phyloP scores from a whole-genome alignment of 2,329 filamentous ascomycete species.

The Rhexocercosporidium sp. region DNA sequence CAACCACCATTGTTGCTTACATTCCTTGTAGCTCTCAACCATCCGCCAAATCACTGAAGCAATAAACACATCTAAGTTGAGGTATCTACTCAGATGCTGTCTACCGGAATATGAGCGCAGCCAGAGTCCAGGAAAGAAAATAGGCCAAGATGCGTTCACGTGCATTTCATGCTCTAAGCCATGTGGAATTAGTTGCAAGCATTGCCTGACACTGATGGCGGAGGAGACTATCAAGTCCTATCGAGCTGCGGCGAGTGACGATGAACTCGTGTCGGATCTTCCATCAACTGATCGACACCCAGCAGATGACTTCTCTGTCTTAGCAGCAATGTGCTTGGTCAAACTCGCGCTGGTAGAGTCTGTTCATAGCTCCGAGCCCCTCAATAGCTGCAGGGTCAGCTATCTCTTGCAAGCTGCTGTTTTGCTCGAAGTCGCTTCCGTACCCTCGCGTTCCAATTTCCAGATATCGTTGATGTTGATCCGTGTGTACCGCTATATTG shows the following conservation, averaged over 20 bases:
- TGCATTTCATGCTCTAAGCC: constrained; percentile 32
- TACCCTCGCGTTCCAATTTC: constrained; percentile 46
- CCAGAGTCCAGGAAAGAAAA: constrained; percentile 18
- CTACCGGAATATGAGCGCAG: constrained; percentile 34
- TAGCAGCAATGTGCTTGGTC: constrained; percentile 41
- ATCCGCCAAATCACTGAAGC: constrained; percentile 33
- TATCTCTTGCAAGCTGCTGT: constrained; percentile 41
- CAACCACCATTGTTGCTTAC: constrained; percentile 9
- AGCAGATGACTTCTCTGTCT: constrained; percentile 41
- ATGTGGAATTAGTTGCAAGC: constrained; percentile 29
- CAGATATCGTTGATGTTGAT: constrained; percentile 46
- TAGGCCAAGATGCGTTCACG: background rate
- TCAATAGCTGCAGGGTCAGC: constrained; percentile 23
- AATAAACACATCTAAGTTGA: constrained; percentile 38
- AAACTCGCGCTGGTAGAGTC: constrained; percentile 35
- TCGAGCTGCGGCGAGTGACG: constrained; percentile 32
- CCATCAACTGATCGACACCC: constrained; percentile 43
- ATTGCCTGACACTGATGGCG: constrained; percentile 32
- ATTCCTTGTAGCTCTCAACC: constrained; percentile 30
- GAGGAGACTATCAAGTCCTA: constrained; percentile 33
- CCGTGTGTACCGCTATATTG: constrained; percentile 45
- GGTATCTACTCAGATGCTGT: constrained; percentile 36
- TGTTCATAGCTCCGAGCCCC: constrained; percentile 13
- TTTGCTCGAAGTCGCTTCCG: constrained; percentile 41
- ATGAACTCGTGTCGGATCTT: constrained; percentile 34